Conservation (phyloP, 345 rosid species). For the Salix udensis region DNA sequence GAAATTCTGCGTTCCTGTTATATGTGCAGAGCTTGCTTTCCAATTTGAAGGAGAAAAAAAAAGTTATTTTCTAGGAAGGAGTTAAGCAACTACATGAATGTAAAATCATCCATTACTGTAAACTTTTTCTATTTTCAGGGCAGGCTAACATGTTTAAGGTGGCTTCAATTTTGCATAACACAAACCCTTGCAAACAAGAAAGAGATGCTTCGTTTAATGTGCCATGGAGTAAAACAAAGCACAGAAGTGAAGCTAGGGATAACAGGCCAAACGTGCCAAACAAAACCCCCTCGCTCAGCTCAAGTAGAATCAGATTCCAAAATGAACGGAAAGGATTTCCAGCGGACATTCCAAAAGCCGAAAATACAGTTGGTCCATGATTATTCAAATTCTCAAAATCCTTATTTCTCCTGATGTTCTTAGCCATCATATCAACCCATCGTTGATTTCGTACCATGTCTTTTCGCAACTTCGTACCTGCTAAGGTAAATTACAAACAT, state of each 20-base stretch:
- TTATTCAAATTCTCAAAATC: constrained; percentile 5
- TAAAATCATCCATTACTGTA: neutral
- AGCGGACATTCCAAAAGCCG: constrained; percentile 12
- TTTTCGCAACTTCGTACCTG: constrained; percentile 21
- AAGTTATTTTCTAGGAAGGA: neutral
- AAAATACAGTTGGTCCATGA: neutral
- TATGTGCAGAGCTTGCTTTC: neutral
- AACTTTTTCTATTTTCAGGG: neutral
- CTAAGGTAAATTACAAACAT: constrained; percentile 20
- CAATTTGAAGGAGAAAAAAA: neutral
- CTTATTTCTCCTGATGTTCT: neutral
- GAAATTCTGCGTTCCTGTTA: neutral
- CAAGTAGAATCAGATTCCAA: constrained; percentile 33
- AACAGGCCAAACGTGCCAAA: constrained; percentile 9
- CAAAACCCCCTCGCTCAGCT: constrained; percentile 5
- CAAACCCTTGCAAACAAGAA: constrained; percentile 18
- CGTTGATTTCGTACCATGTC: constrained; percentile 9
- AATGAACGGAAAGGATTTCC: constrained; percentile 6
- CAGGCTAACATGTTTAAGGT: neutral
- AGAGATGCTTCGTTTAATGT: constrained; percentile 21
- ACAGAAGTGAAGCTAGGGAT: constrained; percentile 16
- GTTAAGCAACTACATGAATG: neutral
- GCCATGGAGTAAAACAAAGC: constrained; percentile 12
- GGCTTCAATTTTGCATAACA: constrained; percentile 20
- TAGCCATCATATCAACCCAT: neutral